Evolutionary conservation across 495 filamentous ascomycete species (phyloP).

Genomic region (Daldinia concentrica): DNA sequence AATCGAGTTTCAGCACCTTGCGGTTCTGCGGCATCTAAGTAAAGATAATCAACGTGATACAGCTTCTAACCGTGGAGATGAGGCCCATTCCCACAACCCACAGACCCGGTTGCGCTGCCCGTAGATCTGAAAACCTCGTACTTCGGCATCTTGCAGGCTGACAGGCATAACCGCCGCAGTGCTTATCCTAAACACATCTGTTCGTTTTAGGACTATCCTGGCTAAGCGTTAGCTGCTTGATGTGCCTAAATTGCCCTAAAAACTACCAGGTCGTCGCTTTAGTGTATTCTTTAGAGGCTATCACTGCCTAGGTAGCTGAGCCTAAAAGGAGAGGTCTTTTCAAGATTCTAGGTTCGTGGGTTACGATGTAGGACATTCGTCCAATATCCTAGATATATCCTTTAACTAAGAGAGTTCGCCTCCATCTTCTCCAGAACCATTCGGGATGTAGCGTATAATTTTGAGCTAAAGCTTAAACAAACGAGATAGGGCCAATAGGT

Average conservation of each 20-base stretch:
- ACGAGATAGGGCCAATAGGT: slow-evolving; percentile 71
- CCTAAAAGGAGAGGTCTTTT: not conserved
- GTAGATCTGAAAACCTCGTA: not conserved
- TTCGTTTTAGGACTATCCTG: not conserved
- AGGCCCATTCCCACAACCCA: not conserved
- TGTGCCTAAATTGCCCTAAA: not conserved
- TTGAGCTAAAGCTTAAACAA: slow-evolving; percentile 70
- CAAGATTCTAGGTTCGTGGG: not conserved
- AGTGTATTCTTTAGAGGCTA: not conserved
- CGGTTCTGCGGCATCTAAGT: not conserved
- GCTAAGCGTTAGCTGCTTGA: not conserved
- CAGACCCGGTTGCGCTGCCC: not conserved
- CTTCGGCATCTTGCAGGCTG: not conserved
- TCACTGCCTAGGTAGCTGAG: not conserved
- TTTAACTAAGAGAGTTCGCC: no score
- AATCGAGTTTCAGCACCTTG: not conserved
- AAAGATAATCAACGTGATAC: slow-evolving; percentile 1
- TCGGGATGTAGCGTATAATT: slow-evolving; percentile 62
- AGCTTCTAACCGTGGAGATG: not conserved
- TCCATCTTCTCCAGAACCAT: slow-evolving; percentile 51
- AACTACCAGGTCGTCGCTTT: not conserved
- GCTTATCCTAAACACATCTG: not conserved
- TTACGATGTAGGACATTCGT: not conserved
- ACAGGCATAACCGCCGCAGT: not conserved
- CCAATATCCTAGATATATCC: not conserved